These are phyloP conservation scores for Kazachstania bromeliacearum DNA, from an alignment of 805 yeast species.

Conservation along the genomic window DNA sequence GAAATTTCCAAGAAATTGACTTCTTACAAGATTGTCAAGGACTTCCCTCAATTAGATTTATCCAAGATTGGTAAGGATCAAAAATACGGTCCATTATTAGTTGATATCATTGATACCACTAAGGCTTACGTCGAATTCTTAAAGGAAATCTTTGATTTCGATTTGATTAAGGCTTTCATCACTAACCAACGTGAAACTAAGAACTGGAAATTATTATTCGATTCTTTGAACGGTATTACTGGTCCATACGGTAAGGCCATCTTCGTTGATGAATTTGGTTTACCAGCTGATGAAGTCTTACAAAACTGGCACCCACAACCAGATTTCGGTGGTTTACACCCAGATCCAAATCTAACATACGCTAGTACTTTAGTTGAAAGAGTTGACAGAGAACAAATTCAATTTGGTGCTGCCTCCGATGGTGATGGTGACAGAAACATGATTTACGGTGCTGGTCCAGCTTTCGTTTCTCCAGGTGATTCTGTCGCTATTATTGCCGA, in stretches of 20 bases:
- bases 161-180: slow-evolving; percentile 64
- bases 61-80: slow-evolving; percentile 41
- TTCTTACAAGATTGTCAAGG: slow-evolving; percentile 48
- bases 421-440: slow-evolving; percentile 99
- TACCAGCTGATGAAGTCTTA: slow-evolving; percentile 50
- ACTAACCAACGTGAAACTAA: slow-evolving; percentile 36
- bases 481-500: slow-evolving; percentile 96
- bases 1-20: slow-evolving; percentile 52
- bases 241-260: slow-evolving; percentile 90
- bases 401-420: slow-evolving; percentile 97
- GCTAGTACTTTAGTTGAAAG: slow-evolving; percentile 77
- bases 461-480: slow-evolving; percentile 97
- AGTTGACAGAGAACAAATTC: slow-evolving; percentile 74
- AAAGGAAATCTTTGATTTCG: slow-evolving; percentile 82
- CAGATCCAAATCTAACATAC: slow-evolving; percentile 94
- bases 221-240: slow-evolving; percentile 89
- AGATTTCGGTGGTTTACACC: slow-evolving; percentile 96
- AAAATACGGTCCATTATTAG: slow-evolving; percentile 49
- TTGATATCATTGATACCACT: slow-evolving; percentile 80
- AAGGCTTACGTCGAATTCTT: slow-evolving; percentile 67
- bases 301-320: slow-evolving; percentile 76
- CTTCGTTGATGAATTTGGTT: slow-evolving; percentile 75
- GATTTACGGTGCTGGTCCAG: slow-evolving; percentile 84
- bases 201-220: slow-evolving; percentile 70
- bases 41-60: slow-evolving; percentile 60